Base-by-base conservation (phyloP, 2,329 filamentous ascomycete species). In the Tolypocladium tropicale region DNA sequence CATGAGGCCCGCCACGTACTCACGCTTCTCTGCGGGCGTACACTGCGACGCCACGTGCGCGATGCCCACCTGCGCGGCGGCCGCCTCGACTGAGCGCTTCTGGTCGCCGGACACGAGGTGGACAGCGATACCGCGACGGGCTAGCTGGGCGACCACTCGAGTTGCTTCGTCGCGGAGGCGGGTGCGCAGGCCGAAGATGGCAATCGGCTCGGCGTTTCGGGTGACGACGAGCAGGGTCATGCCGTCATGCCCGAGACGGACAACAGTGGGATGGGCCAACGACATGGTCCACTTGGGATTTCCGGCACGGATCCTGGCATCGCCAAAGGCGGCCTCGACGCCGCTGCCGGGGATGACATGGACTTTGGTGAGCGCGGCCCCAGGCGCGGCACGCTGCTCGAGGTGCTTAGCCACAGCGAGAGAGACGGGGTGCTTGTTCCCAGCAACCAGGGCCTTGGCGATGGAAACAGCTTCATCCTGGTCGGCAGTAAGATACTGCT, bases 51-150 rank as follows among this genome's bases (percentile, higher is more conserved):
- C 70, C 2, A 76, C 70, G 32, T 79, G 73, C 2, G 70, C 64
- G 49, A 71, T 69, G 23, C 61, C 61, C 30, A 69, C 63, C 30
- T 61, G 81, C 74, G 39, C 65, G 6, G 81, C 82, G n/a, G 78
- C 67, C 16, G 70, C 61, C 33, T 74, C 63, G 6, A 83, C 80
- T 1, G 79, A 76, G 6, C 68, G 67, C 9, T 69, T 63, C 54
- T 79, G 73, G 59, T 85, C 83, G 33, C 83, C 82, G 43, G 79
- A 84, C 39, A 84, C 72, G 49, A 86, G 72, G 57, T 80, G 78
- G 4, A 81, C 69, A 0, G 64, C 59, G 30, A 86, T 77, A n/a
- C 71, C 69, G 18, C 76, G 76, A 4, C 65, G 58, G 1, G 71
- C 68, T 2, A 86, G 74, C 9, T 70, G 65, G 9, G 67, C 56